phyloP scores from a whole-genome alignment of 305 asterid genomes.

The Ajuga reptans region DNA sequence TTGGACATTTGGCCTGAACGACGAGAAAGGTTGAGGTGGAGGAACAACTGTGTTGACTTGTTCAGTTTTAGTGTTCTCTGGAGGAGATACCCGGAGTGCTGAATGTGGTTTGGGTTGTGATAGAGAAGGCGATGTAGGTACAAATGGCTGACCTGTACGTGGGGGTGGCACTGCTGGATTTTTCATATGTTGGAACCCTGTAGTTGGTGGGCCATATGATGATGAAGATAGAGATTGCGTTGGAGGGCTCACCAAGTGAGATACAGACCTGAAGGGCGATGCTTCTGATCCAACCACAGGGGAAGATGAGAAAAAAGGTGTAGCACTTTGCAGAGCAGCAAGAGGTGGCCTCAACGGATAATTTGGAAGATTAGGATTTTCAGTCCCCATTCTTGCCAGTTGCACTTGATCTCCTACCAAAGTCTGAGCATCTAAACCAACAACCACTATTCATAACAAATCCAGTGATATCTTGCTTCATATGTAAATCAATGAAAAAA shows the following conservation, averaged over 20 bases:
- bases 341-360: constrained; percentile 48
- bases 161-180: constrained; percentile 37
- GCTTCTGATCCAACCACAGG: constrained; percentile 53
- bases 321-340: constrained; percentile 37
- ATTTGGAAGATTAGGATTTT: constrained; percentile 50
- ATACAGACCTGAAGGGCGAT: constrained; percentile 47
- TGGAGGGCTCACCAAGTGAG: constrained; percentile 36
- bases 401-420: constrained; percentile 26
- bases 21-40: constrained; percentile 36
- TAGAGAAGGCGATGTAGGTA: constrained; percentile 33
- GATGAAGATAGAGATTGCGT: constrained; percentile 30
- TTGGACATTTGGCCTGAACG: constrained; percentile 39
- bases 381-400: constrained; percentile 56
- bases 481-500: background rate
- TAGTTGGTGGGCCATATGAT: constrained; percentile 43
- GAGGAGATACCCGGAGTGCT: constrained; percentile 39
- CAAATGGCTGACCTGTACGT: constrained; percentile 32
- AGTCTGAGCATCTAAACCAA: constrained; percentile 31
- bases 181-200: constrained; percentile 49
- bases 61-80: constrained; percentile 33
- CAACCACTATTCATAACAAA: background rate
- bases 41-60: constrained; percentile 32
- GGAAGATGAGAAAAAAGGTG: constrained; percentile 54
- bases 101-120: constrained; percentile 41
- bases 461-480: background rate